Evolutionary conservation across 225 moss, liverwort and hornwort genomes (phyloP).

Genomic region (Neckera pumila): DNA sequence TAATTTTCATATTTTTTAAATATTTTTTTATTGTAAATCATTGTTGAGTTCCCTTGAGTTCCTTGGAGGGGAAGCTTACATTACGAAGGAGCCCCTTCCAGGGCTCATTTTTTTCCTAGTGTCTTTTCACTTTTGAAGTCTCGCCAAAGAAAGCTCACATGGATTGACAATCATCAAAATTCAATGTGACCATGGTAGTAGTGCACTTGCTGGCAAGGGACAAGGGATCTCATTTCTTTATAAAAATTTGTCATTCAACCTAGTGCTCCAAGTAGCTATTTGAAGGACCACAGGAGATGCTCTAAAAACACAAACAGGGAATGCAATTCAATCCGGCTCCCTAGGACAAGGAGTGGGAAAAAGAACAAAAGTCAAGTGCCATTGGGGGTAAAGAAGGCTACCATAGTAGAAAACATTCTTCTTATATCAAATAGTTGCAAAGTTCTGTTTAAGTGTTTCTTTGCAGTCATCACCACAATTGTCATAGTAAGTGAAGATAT

Average conservation of each 20-base stretch:
- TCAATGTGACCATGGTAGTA: fast-evolving
- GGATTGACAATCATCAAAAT: fast-evolving
- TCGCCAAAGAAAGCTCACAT: not conserved
- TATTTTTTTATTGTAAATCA: no score
- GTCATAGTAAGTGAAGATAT: not conserved
- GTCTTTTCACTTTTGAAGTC: not conserved
- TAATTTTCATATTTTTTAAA: no score
- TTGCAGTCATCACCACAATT: not conserved
- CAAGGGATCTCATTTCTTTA: not conserved
- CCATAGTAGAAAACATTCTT: not conserved
- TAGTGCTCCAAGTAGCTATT: fast-evolving
- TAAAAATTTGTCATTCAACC: not conserved
- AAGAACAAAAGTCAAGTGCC: not conserved
- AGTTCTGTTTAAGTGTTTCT: not conserved
- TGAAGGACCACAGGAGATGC: not conserved
- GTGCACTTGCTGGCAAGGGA: fast-evolving
- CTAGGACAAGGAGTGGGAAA: fast-evolving
- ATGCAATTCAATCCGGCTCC: fast-evolving
- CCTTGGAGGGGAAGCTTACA: no score
- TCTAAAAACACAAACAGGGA: not conserved
- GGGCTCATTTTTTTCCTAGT: no score
- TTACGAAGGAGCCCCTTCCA: no score
- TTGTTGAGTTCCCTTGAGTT: no score
- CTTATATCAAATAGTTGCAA: fast-evolving
- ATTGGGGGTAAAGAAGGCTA: not conserved